Evolutionary conservation across 345 rosid species (phyloP).

Genomic region (Microthlaspi erraticum): DNA sequence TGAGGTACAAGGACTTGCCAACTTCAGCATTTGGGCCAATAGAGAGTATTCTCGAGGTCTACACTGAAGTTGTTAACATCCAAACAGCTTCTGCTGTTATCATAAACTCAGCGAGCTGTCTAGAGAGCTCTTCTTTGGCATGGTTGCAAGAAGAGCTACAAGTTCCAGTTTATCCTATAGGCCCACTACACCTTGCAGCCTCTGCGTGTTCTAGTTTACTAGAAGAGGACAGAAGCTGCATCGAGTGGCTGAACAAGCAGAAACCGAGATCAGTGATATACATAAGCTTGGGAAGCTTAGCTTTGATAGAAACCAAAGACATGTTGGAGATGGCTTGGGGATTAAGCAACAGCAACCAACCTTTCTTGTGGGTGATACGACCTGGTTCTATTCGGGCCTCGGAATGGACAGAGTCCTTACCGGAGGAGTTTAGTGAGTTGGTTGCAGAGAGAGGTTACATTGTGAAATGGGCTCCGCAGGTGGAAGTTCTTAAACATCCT

Average conservation of each 20-base stretch:
- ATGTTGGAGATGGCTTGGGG: constrained; percentile 49
- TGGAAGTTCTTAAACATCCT: constrained; percentile 51
- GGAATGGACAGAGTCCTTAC: constrained; percentile 44
- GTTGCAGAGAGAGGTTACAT: constrained; percentile 48
- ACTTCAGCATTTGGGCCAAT: constrained; percentile 36
- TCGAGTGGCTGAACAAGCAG: constrained; percentile 56
- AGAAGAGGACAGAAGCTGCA: constrained; percentile 52
- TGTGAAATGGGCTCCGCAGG: constrained; percentile 63
- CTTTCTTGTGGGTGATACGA: constrained; percentile 59
- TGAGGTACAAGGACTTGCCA: constrained; percentile 48
- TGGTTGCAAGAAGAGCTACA: constrained; percentile 34
- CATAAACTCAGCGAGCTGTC: constrained; percentile 40
- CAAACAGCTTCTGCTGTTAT: constrained; percentile 44
- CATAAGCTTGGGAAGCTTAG: constrained; percentile 68
- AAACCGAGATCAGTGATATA: constrained; percentile 54
- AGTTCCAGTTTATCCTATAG: constrained; percentile 46
- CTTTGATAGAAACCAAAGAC: constrained; percentile 39
- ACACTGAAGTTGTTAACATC: constrained; percentile 16
- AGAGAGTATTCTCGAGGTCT: constrained; percentile 37
- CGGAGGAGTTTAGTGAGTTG: constrained; percentile 38
- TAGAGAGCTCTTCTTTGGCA: constrained; percentile 41
- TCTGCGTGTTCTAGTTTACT: constrained; percentile 45
- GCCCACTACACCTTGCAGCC: constrained; percentile 42
- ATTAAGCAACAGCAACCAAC: constrained; percentile 49
- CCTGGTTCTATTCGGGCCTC: constrained; percentile 36